Conservation (phyloP, 1,139 yeast genomes). For the Yamadazyma diospyri region DNA sequence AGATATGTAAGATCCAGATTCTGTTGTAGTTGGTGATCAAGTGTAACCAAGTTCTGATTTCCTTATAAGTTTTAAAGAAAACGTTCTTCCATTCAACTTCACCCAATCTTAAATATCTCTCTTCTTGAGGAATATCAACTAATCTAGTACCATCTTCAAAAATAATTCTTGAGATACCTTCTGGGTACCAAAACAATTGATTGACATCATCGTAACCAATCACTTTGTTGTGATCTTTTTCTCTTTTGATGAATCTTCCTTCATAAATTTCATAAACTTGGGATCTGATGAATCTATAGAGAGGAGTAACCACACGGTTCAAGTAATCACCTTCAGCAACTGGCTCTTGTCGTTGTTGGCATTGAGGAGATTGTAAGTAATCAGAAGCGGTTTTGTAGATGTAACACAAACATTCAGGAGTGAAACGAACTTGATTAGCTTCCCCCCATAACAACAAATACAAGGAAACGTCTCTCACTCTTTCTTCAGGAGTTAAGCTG, state of each 20-base stretch:
- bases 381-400: constrained; percentile 92
- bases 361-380: constrained; percentile 80
- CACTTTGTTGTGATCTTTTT: constrained; percentile 89
- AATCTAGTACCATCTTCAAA: constrained; percentile 89
- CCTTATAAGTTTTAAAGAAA: constrained; percentile 94
- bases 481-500: constrained; percentile 54
- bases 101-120: constrained; percentile 85
- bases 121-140: constrained; percentile 85
- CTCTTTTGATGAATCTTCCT: constrained; percentile 95
- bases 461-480: constrained; percentile 86
- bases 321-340: constrained; percentile 96
- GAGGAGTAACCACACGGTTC: constrained; percentile 87
- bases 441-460: constrained; percentile 97
- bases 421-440: constrained; percentile 94
- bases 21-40: constrained; percentile 93
- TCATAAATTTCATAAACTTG: constrained; percentile 94
- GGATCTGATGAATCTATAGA: constrained; percentile 85
- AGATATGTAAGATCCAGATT: constrained; percentile 92
- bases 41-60: constrained; percentile 98
- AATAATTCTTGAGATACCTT: constrained; percentile 90
- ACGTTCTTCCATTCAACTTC: constrained; percentile 92
- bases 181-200: constrained; percentile 99
- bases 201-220: constrained; percentile 98
- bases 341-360: constrained; percentile 86
- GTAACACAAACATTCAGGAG: constrained; percentile 90